Evolutionary conservation across 805 yeast species (phyloP).

Genomic region (Alloascoidea hylecoeti): DNA sequence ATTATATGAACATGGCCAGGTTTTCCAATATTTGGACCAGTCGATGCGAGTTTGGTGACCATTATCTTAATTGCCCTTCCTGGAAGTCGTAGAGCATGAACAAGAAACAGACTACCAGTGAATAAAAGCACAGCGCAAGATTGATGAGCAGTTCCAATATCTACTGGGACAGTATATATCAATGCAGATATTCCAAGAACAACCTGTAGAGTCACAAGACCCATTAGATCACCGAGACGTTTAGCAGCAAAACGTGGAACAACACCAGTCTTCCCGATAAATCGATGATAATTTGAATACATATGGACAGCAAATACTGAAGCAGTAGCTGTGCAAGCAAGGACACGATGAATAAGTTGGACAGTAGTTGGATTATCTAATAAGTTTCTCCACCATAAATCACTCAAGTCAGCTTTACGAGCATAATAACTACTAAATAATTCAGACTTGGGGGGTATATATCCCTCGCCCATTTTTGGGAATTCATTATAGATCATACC

Average conservation of each 20-base stretch:
- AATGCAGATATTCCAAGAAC: slow-evolving; percentile 78
- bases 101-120: slow-evolving; percentile 59
- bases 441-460: slow-evolving; percentile 66
- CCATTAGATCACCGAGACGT: slow-evolving; percentile 59
- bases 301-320: slow-evolving; percentile 58
- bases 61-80: slow-evolving; percentile 15
- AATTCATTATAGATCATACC: slow-evolving; percentile 92
- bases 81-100: slow-evolving; percentile 45
- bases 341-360: slow-evolving; percentile 76
- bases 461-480: slow-evolving; percentile 82
- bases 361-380: slow-evolving; percentile 95
- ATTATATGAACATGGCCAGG: background rate
- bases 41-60: background rate
- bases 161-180: slow-evolving; percentile 79
- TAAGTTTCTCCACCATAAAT: slow-evolving; percentile 81
- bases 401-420: slow-evolving; percentile 51
- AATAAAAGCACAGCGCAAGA: slow-evolving; percentile 89
- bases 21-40: background rate
- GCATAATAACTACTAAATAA: slow-evolving; percentile 64
- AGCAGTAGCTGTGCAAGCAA: slow-evolving; percentile 72
- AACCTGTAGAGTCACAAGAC: slow-evolving; percentile 73
- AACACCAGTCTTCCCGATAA: slow-evolving; percentile 12
- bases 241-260: slow-evolving; percentile 45
- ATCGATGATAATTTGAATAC: slow-evolving; percentile 30
- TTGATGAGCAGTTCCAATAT: slow-evolving; percentile 91